Evolutionary conservation across 805 yeast species (phyloP), one percentile per base, ranked within the genome.

Genomic region (Ogataea haglerorum): DNA sequence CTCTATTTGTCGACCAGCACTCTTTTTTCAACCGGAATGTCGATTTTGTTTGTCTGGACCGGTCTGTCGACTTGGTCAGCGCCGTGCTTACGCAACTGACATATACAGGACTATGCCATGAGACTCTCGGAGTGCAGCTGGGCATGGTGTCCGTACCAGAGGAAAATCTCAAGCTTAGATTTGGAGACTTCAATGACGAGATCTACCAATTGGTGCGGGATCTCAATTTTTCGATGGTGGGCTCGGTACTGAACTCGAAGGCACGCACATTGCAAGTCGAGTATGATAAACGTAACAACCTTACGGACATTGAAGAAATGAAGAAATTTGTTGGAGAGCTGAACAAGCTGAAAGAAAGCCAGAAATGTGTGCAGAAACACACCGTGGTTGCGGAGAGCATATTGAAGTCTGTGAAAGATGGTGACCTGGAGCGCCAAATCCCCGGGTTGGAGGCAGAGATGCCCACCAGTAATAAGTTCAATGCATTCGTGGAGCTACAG

Each of bases 51-150:
- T 81, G 90, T 1, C 55, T 91, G 15, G 98, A 91, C 56, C 68
- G 99, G 34, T 76, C 81, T 38, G 59, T 82, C 21, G 99, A 91
- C 62, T 72, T 76, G 30, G 60, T 85, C 4, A 78, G 95, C 1
- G 82, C 88, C 1, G 53, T 87, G 9, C 63, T 88, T 40, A 77
- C 80, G 18, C 97, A 90, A 53, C 63, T 90, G 51, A 85, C 88
- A 2, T 91, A 90, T 58, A 69, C 76, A 13, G 99, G 98, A 0
- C 67, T 93, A 12, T 67, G 89, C 15, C 90, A 85, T 57, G 96
- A 90, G 51, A 58, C 78, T 10, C 70, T 78, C 49, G 78, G 75
- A 4, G 64, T 82, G 5, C 67, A 71, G 10, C 56, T 70, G 10
- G 73, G 72, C 45, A 65, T 52, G 3, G 51, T 63, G 6, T 51